Evolutionary conservation across 1,139 yeast genomes (phyloP), one percentile per base, ranked within the genome.

Genomic region (Kurtzmaniella quercitrusa): DNA sequence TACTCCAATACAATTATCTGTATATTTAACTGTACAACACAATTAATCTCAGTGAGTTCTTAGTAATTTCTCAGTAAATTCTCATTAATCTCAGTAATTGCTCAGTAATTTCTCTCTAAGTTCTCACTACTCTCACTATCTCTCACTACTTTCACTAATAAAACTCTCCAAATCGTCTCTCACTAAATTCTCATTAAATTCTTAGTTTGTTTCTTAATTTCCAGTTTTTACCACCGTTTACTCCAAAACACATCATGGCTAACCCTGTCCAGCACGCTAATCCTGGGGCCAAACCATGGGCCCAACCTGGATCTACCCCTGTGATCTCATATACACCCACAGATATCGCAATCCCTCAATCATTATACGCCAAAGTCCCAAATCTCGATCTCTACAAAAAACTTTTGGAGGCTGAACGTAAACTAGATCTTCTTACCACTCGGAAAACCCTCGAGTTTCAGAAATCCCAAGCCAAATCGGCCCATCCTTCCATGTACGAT

Each of bases 391-490:
- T 81, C 43, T 88, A 87, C 63, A 79, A 85, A 54, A 74, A 79
- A 43, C 69, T 93, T 40, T 76, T 79, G 49, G 90, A 85, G 11
- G 87, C 91, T 11, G 98, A 93, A 62, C 77, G 81, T 48, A 75
- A 81, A 48, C 67, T 93, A 38, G 98, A 93, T 62, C 79, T 93
- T 46, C 75, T 87, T 50, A 79, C 89, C 41, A 81, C 91, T 42
- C 79, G 95, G 50, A 91, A 91, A 60, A 79, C 89, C 47, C 75
- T 88, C 45, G 98, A 93, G 55, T 73, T 90, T 52, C 95, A 89
- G 60, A 96, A 93, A 45, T 74, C 82, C 42, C 75, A 73, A 45
- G 73, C 72, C 40, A 75, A 74, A 49, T 65, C 77, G 2, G 58
- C 73, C 40, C 73, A 72, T 43, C 77, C 77, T 2, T 60, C 66